Conservation (phyloP, 306 rosid genomes). For the Calophaca sinica region DNA sequence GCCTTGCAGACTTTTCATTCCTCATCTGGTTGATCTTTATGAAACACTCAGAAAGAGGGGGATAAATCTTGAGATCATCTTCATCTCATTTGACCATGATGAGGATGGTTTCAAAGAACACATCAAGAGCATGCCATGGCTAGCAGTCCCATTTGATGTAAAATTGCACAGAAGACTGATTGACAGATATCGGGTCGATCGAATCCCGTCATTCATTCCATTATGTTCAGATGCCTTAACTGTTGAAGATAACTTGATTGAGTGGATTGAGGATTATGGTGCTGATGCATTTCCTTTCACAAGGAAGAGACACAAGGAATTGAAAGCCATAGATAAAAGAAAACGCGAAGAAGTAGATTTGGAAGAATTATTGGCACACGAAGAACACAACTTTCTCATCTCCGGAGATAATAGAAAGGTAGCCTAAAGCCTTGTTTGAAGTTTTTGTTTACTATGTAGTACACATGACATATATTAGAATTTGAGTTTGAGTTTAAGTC, state of each 20-base stretch:
- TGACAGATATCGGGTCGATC: slow-evolving; percentile 59
- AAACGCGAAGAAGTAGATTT: slow-evolving; percentile 69
- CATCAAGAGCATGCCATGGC: slow-evolving; percentile 83
- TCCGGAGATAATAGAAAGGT: slow-evolving; percentile 74
- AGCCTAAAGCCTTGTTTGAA: slow-evolving; percentile 1
- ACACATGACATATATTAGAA: no score
- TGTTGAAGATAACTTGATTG: slow-evolving; percentile 67
- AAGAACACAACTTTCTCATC: slow-evolving; percentile 64
- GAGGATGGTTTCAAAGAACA: slow-evolving; percentile 69
- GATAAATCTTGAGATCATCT: slow-evolving; percentile 70
- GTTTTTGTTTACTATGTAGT: background rate
- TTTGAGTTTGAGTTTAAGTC: no score
- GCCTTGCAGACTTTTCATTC: slow-evolving; percentile 82
- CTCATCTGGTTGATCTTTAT: slow-evolving; percentile 70
- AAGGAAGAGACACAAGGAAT: slow-evolving; percentile 65
- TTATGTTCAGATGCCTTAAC: slow-evolving; percentile 55
- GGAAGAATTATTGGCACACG: slow-evolving; percentile 68
- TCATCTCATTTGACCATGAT: slow-evolving; percentile 74
- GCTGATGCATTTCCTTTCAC: slow-evolving; percentile 92
- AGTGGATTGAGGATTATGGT: slow-evolving; percentile 85
- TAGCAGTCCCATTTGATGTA: slow-evolving; percentile 72
- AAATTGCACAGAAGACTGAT: slow-evolving; percentile 67
- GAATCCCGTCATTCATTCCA: slow-evolving; percentile 79
- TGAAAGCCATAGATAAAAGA: slow-evolving; percentile 68
- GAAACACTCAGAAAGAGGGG: slow-evolving; percentile 57